phyloP scores from a whole-genome alignment of 192 early-diverging fungal species.

The Coemansia sp. region DNA sequence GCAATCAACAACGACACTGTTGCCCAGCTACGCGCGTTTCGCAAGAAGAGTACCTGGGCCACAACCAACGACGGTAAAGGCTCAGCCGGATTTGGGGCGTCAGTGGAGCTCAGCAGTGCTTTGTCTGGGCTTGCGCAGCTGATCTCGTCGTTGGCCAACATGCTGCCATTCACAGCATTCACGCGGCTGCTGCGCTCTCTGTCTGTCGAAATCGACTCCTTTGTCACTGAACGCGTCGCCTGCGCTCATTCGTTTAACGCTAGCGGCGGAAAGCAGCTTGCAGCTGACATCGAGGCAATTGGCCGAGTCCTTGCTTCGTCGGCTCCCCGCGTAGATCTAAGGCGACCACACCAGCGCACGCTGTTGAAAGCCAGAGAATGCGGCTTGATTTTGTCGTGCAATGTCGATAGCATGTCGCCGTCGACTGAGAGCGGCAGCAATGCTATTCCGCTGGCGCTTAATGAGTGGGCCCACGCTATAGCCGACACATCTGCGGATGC shows the following conservation, averaged over 20 bases:
- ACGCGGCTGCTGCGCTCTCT: slow-evolving; percentile 26
- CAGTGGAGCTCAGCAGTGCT: slow-evolving; percentile 24
- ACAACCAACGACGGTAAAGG: neutral
- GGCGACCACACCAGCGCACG: neutral
- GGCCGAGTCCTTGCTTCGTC: slow-evolving; percentile 21
- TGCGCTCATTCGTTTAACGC: slow-evolving; percentile 35
- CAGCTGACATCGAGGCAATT: slow-evolving; percentile 29
- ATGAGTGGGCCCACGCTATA: slow-evolving; percentile 34
- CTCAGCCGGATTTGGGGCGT: slow-evolving; percentile 3
- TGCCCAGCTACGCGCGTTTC: slow-evolving; percentile 42
- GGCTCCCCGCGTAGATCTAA: neutral
- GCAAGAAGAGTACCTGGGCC: slow-evolving; percentile 43
- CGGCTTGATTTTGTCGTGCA: slow-evolving; percentile 24
- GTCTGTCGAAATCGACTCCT: slow-evolving; percentile 36
- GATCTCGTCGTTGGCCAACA: slow-evolving; percentile 10
- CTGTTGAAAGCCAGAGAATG: slow-evolving; percentile 31
- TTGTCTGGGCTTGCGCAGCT: slow-evolving; percentile 32
- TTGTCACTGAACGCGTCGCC: slow-evolving; percentile 43
- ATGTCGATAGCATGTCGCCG: slow-evolving; percentile 10
- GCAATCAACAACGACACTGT: slow-evolving; percentile 42
- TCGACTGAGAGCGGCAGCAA: neutral
- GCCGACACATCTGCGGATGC: slow-evolving; percentile 18
- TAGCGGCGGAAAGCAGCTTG: slow-evolving; percentile 34
- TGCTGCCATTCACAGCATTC: slow-evolving; percentile 31
- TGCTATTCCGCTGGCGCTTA: slow-evolving; percentile 29